Evolutionary conservation across 768 basidiomycete genomes (phyloP).

Genomic region (Naganishia antarctica): DNA sequence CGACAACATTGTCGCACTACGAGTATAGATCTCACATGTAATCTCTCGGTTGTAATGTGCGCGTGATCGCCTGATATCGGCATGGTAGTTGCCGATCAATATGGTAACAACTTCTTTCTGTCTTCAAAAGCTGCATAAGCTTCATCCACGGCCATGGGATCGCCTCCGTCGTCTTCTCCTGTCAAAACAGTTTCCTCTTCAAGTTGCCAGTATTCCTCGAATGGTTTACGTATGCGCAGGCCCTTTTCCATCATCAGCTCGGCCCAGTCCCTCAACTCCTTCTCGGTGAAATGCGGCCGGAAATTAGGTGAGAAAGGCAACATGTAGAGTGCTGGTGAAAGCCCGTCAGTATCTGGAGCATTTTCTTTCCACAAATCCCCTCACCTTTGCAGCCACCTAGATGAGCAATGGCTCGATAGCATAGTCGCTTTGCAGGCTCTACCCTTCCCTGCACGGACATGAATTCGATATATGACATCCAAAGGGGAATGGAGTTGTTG

Average conservation of each 20-base stretch:
- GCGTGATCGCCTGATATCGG: too few species aligned
- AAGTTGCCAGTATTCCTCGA: constrained; percentile 41
- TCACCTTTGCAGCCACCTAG: constrained; percentile 50
- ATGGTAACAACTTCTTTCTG: constrained; percentile 45
- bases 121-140: constrained; percentile 42
- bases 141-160: constrained; percentile 40
- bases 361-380: background rate
- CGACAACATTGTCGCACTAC: constrained; percentile 57
- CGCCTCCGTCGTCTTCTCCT: constrained; percentile 31
- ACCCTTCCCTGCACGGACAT: constrained; percentile 43
- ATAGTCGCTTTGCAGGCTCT: constrained; percentile 45
- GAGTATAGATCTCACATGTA: background rate
- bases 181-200: constrained; percentile 27
- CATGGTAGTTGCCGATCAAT: constrained; percentile 33
- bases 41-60: too few species aligned
- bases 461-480: constrained; percentile 51
- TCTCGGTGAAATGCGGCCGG: constrained; percentile 44
- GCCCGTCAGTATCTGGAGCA: background rate
- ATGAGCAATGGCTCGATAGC: constrained; percentile 48
- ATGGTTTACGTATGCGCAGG: constrained; percentile 43
- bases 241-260: constrained; percentile 50
- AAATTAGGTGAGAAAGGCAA: constrained; percentile 48
- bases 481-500: constrained; percentile 42
- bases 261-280: constrained; percentile 48
- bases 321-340: constrained; percentile 48